phyloP scores from a whole-genome alignment of 2,329 filamentous ascomycete species.

The Neocatenulostroma microsporum region DNA sequence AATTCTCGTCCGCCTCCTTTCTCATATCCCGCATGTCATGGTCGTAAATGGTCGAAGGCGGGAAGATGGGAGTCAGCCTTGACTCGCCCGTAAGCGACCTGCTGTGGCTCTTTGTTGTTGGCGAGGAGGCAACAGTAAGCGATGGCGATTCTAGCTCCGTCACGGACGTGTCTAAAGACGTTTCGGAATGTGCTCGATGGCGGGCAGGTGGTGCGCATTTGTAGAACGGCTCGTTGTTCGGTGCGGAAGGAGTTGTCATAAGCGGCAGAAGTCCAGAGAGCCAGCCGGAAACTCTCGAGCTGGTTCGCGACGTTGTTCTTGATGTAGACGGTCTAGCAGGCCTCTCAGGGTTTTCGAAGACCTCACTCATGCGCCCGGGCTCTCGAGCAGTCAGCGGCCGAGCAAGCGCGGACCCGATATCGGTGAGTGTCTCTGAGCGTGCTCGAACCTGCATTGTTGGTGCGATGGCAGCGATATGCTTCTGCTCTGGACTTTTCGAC shows the following conservation, averaged over 20 bases:
- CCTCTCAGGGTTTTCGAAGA: neutral
- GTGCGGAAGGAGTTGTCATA: conserved; percentile 7
- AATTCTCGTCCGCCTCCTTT: conserved; percentile 5
- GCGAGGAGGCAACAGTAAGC: conserved; percentile 16
- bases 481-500: conserved; percentile 24
- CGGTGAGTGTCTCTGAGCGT: conserved; percentile 40
- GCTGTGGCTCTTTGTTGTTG: conserved; percentile 19
- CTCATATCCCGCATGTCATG: neutral
- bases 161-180: conserved; percentile 16
- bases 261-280: conserved; percentile 18
- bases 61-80: conserved; percentile 6
- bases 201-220: conserved; percentile 9
- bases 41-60: conserved; percentile 5
- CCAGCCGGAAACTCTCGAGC: conserved; percentile 23
- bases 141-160: conserved; percentile 19
- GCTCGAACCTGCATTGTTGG: conserved; percentile 39
- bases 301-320: conserved; percentile 2
- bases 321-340: neutral
- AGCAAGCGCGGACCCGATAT: conserved; percentile 42
- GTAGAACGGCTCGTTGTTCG: conserved; percentile 17
- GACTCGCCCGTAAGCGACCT: conserved; percentile 19
- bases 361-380: conserved; percentile 1
- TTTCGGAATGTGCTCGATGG: conserved; percentile 12
- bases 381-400: conserved; percentile 26
- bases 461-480: conserved; percentile 41